These are phyloP conservation scores for Periconia sp. DNA, from an alignment of 2,329 filamentous ascomycete species.

Conservation along the genomic window DNA sequence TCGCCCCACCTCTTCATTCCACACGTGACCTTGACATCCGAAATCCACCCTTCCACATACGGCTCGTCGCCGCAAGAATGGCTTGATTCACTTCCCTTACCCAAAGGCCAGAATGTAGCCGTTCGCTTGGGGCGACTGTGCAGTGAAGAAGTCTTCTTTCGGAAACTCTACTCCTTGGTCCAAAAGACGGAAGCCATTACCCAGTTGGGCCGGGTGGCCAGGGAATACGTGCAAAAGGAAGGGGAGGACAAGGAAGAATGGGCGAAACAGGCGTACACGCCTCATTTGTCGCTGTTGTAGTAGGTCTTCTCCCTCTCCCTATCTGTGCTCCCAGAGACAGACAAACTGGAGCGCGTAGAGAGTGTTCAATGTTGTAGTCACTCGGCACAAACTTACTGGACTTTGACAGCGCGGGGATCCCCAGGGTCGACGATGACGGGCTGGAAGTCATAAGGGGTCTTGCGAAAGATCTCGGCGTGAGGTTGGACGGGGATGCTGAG, in stretches of 20 bases:
- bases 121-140: slow-evolving; percentile 34
- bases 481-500: slow-evolving; percentile 20
- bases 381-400: neutral
- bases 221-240: slow-evolving; percentile 27
- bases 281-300: slow-evolving; percentile 48
- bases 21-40: slow-evolving; percentile 47
- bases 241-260: slow-evolving; percentile 28
- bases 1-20: slow-evolving; percentile 44
- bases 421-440: slow-evolving; percentile 19
- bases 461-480: slow-evolving; percentile 25
- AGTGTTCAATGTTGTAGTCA: neutral
- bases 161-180: slow-evolving; percentile 44
- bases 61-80: slow-evolving; percentile 38
- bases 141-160: slow-evolving; percentile 41
- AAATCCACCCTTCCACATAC: slow-evolving; percentile 30
- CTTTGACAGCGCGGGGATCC: slow-evolving; percentile 26
- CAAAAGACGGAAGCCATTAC: slow-evolving; percentile 29
- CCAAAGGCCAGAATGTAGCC: slow-evolving; percentile 13
- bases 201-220: slow-evolving; percentile 29
- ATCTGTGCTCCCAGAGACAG: neutral
- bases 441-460: slow-evolving; percentile 24
- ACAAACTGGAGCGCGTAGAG: neutral
- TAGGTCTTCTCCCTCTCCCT: slow-evolving; percentile 24
- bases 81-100: slow-evolving; percentile 37
- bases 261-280: slow-evolving; percentile 36